Evolutionary conservation across 257 asterid genomes (phyloP).

Genomic region (Solanum dulcamara): DNA sequence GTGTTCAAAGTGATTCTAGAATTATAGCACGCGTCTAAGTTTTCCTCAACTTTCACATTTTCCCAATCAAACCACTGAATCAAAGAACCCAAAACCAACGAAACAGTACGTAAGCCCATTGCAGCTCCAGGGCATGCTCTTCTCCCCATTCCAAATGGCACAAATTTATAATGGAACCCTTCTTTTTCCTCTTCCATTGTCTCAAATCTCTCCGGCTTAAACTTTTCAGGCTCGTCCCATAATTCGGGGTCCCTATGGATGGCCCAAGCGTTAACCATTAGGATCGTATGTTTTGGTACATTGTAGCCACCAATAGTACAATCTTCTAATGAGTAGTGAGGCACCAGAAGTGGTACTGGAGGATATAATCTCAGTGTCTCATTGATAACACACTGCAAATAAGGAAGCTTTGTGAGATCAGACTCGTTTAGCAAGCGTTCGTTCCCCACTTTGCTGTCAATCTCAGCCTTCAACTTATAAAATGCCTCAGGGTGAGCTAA

Average conservation of each 20-base stretch:
- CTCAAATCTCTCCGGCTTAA: constrained; percentile 37
- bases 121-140: constrained; percentile 42
- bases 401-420: constrained; percentile 36
- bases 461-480: constrained; percentile 23
- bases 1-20: neutral
- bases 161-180: constrained; percentile 13
- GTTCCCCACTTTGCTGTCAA: constrained; percentile 33
- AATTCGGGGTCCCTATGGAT: constrained; percentile 37
- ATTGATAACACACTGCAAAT: constrained; percentile 33
- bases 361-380: no score
- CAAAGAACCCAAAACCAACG: constrained; percentile 31
- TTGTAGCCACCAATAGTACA: constrained; percentile 29
- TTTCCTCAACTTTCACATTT: neutral
- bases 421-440: constrained; percentile 23
- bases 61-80: constrained; percentile 52
- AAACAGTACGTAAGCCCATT: constrained; percentile 24
- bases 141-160: constrained; percentile 51
- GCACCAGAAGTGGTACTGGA: no score
- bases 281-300: constrained; percentile 22
- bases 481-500: constrained; percentile 24
- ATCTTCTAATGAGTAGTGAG: constrained; percentile 25
- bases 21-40: neutral
- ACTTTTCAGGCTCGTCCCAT: constrained; percentile 38
- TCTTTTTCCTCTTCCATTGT: constrained; percentile 14
- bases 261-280: constrained; percentile 41